phyloP scores from a whole-genome alignment of 2,329 filamentous ascomycete species.

The Ophiostoma australiae region DNA sequence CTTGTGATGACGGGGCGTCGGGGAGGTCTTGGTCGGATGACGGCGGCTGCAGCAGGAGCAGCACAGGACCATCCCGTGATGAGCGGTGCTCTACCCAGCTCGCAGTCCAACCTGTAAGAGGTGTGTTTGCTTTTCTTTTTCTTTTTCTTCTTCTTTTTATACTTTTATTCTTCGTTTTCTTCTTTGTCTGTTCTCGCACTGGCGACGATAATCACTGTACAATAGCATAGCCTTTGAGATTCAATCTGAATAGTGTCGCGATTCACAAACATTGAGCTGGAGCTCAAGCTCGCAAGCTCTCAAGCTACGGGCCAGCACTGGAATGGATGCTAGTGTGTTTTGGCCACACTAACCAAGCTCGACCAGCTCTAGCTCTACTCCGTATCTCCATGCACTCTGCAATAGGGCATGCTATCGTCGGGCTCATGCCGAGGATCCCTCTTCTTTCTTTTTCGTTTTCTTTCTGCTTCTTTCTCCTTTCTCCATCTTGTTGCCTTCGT shows the following conservation, averaged over 20 bases:
- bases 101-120: neutral
- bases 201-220: constrained; percentile 11
- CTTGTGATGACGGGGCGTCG: constrained; percentile 37
- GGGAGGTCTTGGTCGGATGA: neutral
- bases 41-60: constrained; percentile 31
- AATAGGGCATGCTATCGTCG: neutral
- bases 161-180: neutral
- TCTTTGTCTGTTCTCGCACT: neutral
- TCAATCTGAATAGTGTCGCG: neutral
- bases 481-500: neutral
- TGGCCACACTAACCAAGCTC: constrained; percentile 3
- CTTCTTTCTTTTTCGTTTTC: neutral
- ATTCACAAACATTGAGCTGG: neutral
- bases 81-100: constrained; percentile 34
- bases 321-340: neutral
- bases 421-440: neutral
- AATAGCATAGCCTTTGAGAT: constrained; percentile 6
- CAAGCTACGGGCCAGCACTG: neutral
- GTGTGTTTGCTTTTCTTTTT: neutral
- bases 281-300: neutral
- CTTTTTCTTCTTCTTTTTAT: neutral
- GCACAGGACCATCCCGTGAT: constrained; percentile 34
- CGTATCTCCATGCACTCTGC: neutral
- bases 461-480: neutral
- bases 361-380: neutral